These are phyloP conservation scores for Cantharellus anzutake DNA, from an alignment of 768 basidiomycete species.

Conservation along the genomic window DNA sequence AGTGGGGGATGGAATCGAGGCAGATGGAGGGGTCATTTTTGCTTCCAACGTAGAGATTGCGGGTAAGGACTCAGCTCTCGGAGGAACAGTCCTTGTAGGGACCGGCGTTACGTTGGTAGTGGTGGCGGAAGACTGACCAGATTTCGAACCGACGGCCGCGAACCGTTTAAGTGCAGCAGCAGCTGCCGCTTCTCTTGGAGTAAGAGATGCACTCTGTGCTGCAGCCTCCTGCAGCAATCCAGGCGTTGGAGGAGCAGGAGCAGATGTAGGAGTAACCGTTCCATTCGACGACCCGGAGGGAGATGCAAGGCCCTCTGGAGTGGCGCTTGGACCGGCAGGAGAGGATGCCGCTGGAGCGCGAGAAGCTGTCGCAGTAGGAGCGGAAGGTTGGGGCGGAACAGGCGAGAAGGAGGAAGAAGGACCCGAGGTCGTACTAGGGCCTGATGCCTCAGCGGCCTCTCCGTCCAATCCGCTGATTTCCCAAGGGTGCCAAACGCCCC, in stretches of 20 bases:
- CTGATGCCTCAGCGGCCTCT: conserved; percentile 32
- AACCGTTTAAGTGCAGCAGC: conserved; percentile 44
- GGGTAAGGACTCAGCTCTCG: not conserved
- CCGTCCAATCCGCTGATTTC: conserved; percentile 14
- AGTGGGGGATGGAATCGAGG: conserved; percentile 8
- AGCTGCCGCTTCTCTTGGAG: conserved; percentile 38
- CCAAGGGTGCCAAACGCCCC: conserved; percentile 12
- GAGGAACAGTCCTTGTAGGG: not conserved
- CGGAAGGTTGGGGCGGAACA: conserved; percentile 17
- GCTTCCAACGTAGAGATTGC: not conserved
- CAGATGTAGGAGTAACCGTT: conserved; percentile 11
- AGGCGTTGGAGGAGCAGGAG: conserved; percentile 9
- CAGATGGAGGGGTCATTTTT: not conserved
- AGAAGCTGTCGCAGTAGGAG: conserved; percentile 16
- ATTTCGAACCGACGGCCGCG: conserved; percentile 9
- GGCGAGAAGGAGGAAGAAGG: conserved; percentile 5
- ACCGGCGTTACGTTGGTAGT: conserved; percentile 6
- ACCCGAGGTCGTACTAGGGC: conserved; percentile 11
- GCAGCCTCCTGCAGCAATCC: conserved; percentile 3
- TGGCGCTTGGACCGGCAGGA: not conserved
- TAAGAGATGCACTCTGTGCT: conserved; percentile 3
- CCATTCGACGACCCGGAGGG: conserved; percentile 2
- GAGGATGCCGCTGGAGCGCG: conserved; percentile 13
- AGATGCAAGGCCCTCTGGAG: not conserved
- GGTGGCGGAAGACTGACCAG: conserved; percentile 5